Conservation (phyloP, 2,329 filamentous ascomycete species). For the Aspergillus thermomutatus region DNA sequence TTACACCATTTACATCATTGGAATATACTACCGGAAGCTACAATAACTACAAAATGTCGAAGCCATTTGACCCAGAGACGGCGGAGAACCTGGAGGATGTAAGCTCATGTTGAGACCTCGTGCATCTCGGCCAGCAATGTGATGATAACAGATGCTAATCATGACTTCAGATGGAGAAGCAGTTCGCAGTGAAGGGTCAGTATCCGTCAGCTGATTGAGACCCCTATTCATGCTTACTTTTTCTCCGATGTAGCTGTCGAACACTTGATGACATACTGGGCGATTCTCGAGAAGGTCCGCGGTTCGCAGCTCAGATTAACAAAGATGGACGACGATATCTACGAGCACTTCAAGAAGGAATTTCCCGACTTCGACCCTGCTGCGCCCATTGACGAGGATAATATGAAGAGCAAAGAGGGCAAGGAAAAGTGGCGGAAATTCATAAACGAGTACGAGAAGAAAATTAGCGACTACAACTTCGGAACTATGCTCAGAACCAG, state of each 20-base stretch:
- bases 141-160: slow-evolving; percentile 22
- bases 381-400: slow-evolving; percentile 77
- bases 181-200: slow-evolving; percentile 92
- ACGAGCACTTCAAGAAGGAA: slow-evolving; percentile 77
- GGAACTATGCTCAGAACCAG: slow-evolving; percentile 84
- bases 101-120: slow-evolving; percentile 30
- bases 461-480: slow-evolving; percentile 96
- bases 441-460: slow-evolving; percentile 91
- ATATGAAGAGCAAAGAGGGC: slow-evolving; percentile 95
- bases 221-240: slow-evolving; percentile 8
- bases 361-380: slow-evolving; percentile 92
- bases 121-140: not conserved
- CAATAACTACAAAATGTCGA: slow-evolving; percentile 29
- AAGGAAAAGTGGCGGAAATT: slow-evolving; percentile 96
- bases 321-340: slow-evolving; percentile 92
- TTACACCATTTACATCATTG: not conserved
- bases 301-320: slow-evolving; percentile 89
- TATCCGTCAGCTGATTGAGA: not conserved
- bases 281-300: slow-evolving; percentile 83
- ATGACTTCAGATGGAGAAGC: slow-evolving; percentile 80
- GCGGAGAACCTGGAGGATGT: slow-evolving; percentile 69
- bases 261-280: slow-evolving; percentile 97
- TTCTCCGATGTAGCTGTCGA: slow-evolving; percentile 62
- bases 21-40: not conserved
- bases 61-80: slow-evolving; percentile 55